Base-by-base conservation (phyloP, 768 basidiomycete genomes). In the Boletales sp. region DNA sequence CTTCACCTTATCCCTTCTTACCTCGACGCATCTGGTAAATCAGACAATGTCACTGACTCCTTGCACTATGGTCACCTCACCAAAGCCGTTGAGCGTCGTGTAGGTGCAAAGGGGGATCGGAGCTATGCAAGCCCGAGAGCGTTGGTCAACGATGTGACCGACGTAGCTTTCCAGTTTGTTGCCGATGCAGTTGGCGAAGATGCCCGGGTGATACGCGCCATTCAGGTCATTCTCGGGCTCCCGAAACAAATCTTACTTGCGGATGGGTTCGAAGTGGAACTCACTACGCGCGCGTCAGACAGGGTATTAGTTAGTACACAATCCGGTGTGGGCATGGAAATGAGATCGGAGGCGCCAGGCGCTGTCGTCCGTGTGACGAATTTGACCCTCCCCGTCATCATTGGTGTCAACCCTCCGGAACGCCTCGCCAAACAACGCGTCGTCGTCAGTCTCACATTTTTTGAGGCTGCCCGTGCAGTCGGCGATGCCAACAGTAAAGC, bases 371-470 rank as follows among this genome's bases (percentile, higher is more conserved):
- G 59, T 8, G 67, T 89, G 33, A 67, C 66, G 31, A 70, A 78
- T 42, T 59, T 90, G 12, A 55, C 67, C 2, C 61, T 84, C 11
- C 72, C 74, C 1, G 76, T 82, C 9, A 67, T 90, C 45, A 81
- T 91, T 41, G 89, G 87, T 0, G 76, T 90, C 32, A 85, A 88
- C 54, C 76, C 83, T 0, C 83, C 82, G 8, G 87, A 90, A 57
- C 72, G 87, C 31, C 61, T 75, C 30, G 75, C 79, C 38, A 82
- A 82, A 59, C 87, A 90, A 63, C 69, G 77, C 25, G 78, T 90
- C 21, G 60, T 82, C 42, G 67, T 79, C 19, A 79, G 82, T 57
- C 62, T 90, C 41, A 58, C 62, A 1, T 75, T 81, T 46, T 59
- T 66, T 44, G 76, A 78, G 53, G 54, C 56, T 2, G 21, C 57